phyloP scores from a whole-genome alignment of 108 stramenopile genomes.

The Discostella stelligeroides region DNA sequence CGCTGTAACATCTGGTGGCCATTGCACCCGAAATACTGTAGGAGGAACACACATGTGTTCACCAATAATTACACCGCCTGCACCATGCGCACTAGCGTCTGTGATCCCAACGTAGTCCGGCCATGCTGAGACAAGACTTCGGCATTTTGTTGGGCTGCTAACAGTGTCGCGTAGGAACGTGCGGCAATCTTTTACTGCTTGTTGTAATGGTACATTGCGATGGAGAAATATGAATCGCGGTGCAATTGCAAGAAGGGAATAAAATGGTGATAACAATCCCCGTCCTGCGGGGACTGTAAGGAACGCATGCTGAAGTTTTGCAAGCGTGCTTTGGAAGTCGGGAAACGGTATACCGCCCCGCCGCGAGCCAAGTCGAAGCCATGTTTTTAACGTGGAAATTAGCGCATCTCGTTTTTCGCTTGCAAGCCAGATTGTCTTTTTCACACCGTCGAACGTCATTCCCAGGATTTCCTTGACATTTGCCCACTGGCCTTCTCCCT shows the following conservation, averaged over 20 bases:
- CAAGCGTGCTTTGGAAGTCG: slow-evolving; percentile 1
- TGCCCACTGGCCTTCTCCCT: slow-evolving; percentile 24
- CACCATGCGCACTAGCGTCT: background rate
- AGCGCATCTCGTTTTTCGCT: background rate
- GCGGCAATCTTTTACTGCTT: background rate
- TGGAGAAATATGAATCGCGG: background rate
- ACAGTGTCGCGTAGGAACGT: background rate
- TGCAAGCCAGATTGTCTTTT: slow-evolving; percentile 21
- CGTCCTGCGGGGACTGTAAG: background rate
- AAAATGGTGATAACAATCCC: background rate
- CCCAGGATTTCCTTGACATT: slow-evolving; percentile 20
- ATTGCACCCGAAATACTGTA: background rate
- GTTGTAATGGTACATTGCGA: background rate
- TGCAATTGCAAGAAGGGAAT: background rate
- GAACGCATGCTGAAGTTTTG: slow-evolving; percentile 23
- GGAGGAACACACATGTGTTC: too few relatives aligned
- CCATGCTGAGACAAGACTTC: background rate
- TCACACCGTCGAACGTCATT: slow-evolving; percentile 26
- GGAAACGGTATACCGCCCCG: slow-evolving; percentile 1
- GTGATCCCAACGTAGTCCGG: background rate
- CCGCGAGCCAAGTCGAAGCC: background rate
- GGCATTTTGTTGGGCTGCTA: background rate
- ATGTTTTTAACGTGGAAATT: background rate
- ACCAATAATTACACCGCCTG: background rate
- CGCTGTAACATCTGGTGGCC: background rate